phyloP scores from a whole-genome alignment of 257 asterid species.

The Plantago major region DNA sequence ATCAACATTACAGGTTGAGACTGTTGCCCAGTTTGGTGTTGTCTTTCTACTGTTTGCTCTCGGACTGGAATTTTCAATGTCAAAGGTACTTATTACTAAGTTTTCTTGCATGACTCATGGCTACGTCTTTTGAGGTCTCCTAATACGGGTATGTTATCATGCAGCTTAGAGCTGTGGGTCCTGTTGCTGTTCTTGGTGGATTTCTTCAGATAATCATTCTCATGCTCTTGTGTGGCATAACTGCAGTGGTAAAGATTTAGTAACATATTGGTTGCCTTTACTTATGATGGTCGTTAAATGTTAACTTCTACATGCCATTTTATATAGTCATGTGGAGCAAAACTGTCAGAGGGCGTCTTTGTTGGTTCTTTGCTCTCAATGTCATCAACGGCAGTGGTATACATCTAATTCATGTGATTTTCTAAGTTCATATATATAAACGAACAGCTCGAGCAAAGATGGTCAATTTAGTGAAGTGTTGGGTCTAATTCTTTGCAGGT shows the following conservation, averaged over 20 bases:
- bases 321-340: slow-evolving; percentile 90
- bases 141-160: slow-evolving; percentile 4
- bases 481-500: slow-evolving; percentile 22
- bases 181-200: slow-evolving; percentile 98
- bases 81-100: slow-evolving; percentile 54
- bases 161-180: slow-evolving; percentile 95
- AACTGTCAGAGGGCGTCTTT: slow-evolving; percentile 92
- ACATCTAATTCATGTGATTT: not conserved
- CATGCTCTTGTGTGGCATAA: slow-evolving; percentile 92
- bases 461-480: not conserved
- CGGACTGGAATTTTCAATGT: slow-evolving; percentile 88
- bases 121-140: not conserved
- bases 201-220: slow-evolving; percentile 82
- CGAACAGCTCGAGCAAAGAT: slow-evolving; percentile 12
- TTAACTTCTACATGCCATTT: slow-evolving; percentile 9
- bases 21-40: slow-evolving; percentile 99
- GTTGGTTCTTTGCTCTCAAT: slow-evolving; percentile 94
- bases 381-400: slow-evolving; percentile 99
- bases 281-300: not conserved
- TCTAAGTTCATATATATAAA: not conserved
- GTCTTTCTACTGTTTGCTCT: slow-evolving; percentile 96
- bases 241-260: slow-evolving; percentile 53
- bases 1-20: slow-evolving; percentile 63
- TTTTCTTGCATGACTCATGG: not conserved
- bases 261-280: not conserved